These are phyloP conservation scores for Annulohypoxylon truncatum DNA, from an alignment of 2,329 filamentous ascomycete genomes.

Conservation along the genomic window DNA sequence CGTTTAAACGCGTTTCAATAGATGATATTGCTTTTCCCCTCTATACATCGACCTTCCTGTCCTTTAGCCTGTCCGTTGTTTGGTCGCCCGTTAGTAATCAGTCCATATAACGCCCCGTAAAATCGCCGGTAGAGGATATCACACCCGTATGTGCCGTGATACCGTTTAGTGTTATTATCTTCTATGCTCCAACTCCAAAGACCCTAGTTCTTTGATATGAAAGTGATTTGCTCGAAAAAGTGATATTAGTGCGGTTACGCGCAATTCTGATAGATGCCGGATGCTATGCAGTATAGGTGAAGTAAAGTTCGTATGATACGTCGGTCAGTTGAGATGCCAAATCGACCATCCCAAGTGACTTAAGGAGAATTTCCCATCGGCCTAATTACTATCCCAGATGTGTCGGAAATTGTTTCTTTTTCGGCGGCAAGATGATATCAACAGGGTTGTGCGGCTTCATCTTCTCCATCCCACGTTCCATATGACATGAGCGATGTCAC, in stretches of 20 bases:
- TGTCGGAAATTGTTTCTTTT: not conserved
- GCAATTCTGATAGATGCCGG: slow-evolving; percentile 17
- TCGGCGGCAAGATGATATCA: not conserved
- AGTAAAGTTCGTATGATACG: slow-evolving; percentile 9
- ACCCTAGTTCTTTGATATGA: slow-evolving; percentile 18
- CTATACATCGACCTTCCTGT: slow-evolving; percentile 21
- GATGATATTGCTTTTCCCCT: slow-evolving; percentile 35
- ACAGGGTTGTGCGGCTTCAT: slow-evolving; percentile 49
- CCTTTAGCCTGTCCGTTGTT: slow-evolving; percentile 12
- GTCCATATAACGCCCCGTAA: slow-evolving; percentile 26
- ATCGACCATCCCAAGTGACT: not conserved
- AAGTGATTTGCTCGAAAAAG: slow-evolving; percentile 16
- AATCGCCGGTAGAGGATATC: slow-evolving; percentile 21
- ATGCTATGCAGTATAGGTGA: slow-evolving; percentile 18
- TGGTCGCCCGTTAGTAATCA: slow-evolving; percentile 25
- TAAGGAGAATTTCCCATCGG: not conserved
- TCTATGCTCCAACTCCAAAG: slow-evolving; percentile 18
- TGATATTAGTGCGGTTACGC: slow-evolving; percentile 23
- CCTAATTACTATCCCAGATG: not conserved
- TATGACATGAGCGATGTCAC: slow-evolving; percentile 77
- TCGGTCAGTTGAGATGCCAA: slow-evolving; percentile 13
- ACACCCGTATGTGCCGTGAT: slow-evolving; percentile 28
- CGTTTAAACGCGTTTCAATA: slow-evolving; percentile 9
- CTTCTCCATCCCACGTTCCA: slow-evolving; percentile 77
- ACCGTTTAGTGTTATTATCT: slow-evolving; percentile 15